Percentiles rank a stretch among this genome's conserved stretches.
Conservation (phyloP, 2,329 filamentous ascomycete species). For the Pseudogymnoascus sp. region DNA sequence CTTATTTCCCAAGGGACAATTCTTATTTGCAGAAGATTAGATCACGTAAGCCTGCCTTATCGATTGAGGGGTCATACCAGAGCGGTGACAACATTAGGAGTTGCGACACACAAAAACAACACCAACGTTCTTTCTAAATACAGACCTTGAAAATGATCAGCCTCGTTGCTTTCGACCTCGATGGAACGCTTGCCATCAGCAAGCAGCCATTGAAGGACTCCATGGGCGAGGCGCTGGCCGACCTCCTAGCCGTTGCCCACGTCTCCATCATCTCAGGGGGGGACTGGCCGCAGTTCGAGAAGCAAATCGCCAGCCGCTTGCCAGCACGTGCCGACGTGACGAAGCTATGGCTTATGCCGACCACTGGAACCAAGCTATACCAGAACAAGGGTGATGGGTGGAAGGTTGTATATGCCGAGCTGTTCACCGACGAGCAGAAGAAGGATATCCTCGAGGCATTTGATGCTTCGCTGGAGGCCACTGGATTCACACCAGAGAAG, state of each 20-base stretch:
- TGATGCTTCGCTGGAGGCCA: constrained; percentile 30
- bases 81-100: neutral
- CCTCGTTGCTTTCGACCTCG: constrained; percentile 33
- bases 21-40: constrained; percentile 3
- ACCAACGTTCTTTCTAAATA: neutral
- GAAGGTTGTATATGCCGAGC: constrained; percentile 32
- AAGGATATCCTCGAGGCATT: constrained; percentile 30
- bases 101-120: neutral
- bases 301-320: constrained; percentile 34
- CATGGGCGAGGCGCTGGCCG: constrained; percentile 30
- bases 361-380: constrained; percentile 37
- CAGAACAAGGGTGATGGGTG: constrained; percentile 26
- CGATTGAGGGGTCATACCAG: neutral
- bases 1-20: neutral
- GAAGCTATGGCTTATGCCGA: constrained; percentile 37
- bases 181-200: constrained; percentile 32
- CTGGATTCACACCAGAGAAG: constrained; percentile 32
- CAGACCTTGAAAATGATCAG: constrained; percentile 25
- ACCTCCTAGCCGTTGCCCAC: constrained; percentile 33
- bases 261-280: constrained; percentile 36
- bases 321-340: constrained; percentile 30
- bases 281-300: constrained; percentile 37
- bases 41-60: neutral
- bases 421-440: constrained; percentile 29
- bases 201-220: constrained; percentile 30